Conservation (phyloP, 176 grass and related monocot genomes). For the Secale cereale region DNA sequence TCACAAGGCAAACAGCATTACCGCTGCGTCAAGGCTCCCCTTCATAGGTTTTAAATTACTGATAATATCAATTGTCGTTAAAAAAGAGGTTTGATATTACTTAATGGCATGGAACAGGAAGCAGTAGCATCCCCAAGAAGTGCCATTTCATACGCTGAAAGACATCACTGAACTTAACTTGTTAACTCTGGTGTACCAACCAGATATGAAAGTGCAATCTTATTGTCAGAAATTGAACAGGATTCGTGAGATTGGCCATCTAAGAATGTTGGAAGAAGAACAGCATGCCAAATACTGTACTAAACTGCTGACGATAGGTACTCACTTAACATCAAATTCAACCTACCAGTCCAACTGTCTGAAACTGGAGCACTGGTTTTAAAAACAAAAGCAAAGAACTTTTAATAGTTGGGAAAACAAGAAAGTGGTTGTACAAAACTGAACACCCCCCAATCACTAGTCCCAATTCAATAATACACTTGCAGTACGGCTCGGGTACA, state of each 20-base stretch:
- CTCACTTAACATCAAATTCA: background rate
- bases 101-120: background rate
- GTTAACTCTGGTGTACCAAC: background rate
- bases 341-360: background rate
- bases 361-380: too few relatives aligned
- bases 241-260: background rate
- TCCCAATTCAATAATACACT: background rate
- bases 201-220: conserved; percentile 1
- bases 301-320: background rate
- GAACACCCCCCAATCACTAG: background rate
- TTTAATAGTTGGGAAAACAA: background rate
- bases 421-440: background rate
- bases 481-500: background rate
- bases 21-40: too few relatives aligned
- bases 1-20: too few relatives aligned
- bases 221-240: background rate
- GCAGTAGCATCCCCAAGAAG: background rate
- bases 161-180: background rate
- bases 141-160: conserved; percentile 1
- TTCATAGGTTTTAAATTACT: background rate
- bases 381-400: background rate
- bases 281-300: background rate
- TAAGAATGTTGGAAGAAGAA: background rate
- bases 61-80: background rate
- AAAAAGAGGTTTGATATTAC: background rate